phyloP scores from a whole-genome alignment of 202 grass and related monocot species.

The Eragrostis tef region DNA sequence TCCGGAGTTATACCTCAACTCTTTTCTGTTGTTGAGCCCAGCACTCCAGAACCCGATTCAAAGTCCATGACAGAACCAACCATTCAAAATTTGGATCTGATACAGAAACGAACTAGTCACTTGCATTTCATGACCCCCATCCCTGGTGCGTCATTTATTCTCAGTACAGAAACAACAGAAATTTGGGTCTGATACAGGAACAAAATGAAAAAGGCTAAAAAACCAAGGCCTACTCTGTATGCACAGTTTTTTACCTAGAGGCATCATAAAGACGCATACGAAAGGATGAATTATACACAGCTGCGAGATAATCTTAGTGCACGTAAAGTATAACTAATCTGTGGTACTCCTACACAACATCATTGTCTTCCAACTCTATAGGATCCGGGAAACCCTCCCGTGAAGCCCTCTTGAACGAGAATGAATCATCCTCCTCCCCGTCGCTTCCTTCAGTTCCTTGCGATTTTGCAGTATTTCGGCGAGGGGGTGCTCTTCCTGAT shows the following conservation, averaged over 20 bases:
- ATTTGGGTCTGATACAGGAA: too few relatives aligned
- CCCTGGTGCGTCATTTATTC: conserved; percentile 37
- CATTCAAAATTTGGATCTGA: background rate
- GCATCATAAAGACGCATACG: conserved; percentile 43
- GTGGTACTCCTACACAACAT: conserved; percentile 43
- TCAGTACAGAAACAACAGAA: conserved; percentile 25
- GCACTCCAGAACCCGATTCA: background rate
- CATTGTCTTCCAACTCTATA: conserved; percentile 53
- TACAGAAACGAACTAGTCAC: conserved; percentile 6
- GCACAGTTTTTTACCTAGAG: conserved; percentile 43
- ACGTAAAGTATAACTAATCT: conserved; percentile 35
- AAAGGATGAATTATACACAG: conserved; percentile 39
- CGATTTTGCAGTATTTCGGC: conserved; percentile 44
- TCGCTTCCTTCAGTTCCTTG: conserved; percentile 45
- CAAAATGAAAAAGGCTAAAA: background rate
- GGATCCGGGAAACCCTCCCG: conserved; percentile 57
- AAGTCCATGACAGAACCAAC: background rate
- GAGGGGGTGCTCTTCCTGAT: conserved; percentile 33
- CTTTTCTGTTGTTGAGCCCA: too few relatives aligned
- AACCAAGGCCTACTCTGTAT: conserved; percentile 37
- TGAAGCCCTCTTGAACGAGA: conserved; percentile 64
- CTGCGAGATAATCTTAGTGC: background rate
- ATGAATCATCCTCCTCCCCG: conserved; percentile 48
- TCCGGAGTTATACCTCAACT: background rate
- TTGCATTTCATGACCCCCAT: background rate